These are phyloP conservation scores for Microbotryum scabiosae DNA, from an alignment of 1,284 basidiomycete species.

Conservation along the genomic window DNA sequence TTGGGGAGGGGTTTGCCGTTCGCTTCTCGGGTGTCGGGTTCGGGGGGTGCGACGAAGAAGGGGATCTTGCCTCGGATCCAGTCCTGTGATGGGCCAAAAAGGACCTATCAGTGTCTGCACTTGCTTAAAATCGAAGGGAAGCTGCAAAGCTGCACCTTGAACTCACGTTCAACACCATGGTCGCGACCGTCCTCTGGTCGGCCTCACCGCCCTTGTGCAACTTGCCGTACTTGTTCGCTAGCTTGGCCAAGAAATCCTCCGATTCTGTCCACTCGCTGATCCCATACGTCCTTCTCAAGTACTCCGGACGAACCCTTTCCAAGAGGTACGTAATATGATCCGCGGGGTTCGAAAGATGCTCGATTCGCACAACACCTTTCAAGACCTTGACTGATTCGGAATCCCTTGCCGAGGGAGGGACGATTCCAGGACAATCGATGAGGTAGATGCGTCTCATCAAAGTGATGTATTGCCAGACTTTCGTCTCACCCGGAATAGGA, in stretches of 20 bases:
- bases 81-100: conserved; percentile 45
- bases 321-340: conserved; percentile 88
- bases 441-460: conserved; percentile 93
- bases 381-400: conserved; percentile 87
- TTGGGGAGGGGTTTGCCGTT: conserved; percentile 24
- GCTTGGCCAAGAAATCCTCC: conserved; percentile 70
- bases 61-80: conserved; percentile 92
- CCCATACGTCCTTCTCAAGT: conserved; percentile 84
- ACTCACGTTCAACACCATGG: conserved; percentile 70
- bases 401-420: conserved; percentile 83
- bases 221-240: conserved; percentile 86
- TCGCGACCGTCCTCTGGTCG: conserved; percentile 83
- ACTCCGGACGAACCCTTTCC: conserved; percentile 81
- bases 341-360: conserved; percentile 85
- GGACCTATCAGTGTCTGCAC: neutral
- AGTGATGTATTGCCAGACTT: conserved; percentile 99
- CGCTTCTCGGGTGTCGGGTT: conserved; percentile 37
- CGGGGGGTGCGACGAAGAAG: conserved; percentile 46
- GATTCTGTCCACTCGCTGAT: conserved; percentile 56
- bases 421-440: conserved; percentile 98
- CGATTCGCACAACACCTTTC: conserved; percentile 94
- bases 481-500: conserved; percentile 96
- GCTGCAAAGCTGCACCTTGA: neutral
- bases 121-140: neutral
- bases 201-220: conserved; percentile 91